A percentile compares a stretch with the other conserved stretches of the same genome.
Conservation (phyloP, 495 filamentous ascomycete genomes). For the Penicillium simplicissimum region DNA sequence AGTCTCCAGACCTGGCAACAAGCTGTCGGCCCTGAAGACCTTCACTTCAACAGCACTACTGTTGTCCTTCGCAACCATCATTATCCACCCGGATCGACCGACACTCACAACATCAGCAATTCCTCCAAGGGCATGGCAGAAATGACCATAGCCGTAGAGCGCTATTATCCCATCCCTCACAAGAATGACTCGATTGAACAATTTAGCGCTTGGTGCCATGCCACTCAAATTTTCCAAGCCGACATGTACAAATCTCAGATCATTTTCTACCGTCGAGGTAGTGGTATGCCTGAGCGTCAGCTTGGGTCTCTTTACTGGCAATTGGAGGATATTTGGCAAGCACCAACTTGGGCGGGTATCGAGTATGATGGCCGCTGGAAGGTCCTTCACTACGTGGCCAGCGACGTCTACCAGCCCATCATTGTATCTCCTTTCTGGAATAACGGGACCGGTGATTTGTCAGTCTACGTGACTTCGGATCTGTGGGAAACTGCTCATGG, state of each 20-base stretch:
- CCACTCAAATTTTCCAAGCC: conserved; percentile 69
- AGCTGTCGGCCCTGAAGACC: conserved; percentile 50
- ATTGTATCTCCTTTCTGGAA: conserved; percentile 66
- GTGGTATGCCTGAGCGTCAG: conserved; percentile 59
- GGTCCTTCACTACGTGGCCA: conserved; percentile 59
- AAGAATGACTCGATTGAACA: conserved; percentile 59
- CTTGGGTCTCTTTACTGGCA: conserved; percentile 70
- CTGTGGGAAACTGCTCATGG: conserved; percentile 41
- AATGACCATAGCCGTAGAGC: conserved; percentile 62
- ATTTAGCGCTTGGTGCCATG: conserved; percentile 68
- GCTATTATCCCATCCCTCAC: conserved; percentile 63
- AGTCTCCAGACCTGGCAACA: conserved; percentile 62
- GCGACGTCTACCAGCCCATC: conserved; percentile 61
- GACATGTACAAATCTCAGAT: conserved; percentile 66
- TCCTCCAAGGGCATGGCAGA: conserved; percentile 55
- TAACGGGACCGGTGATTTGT: conserved; percentile 51
- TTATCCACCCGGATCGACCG: conserved; percentile 51
- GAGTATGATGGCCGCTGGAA: conserved; percentile 69
- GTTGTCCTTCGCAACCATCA: conserved; percentile 67
- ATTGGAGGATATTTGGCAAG: conserved; percentile 70
- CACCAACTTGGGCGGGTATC: conserved; percentile 65
- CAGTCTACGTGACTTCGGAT: conserved; percentile 58
- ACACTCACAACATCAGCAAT: conserved; percentile 43
- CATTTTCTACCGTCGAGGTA: conserved; percentile 65
- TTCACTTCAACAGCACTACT: conserved; percentile 61